phyloP scores from a whole-genome alignment of 768 basidiomycete genomes.

The Tulasnella sp. region DNA sequence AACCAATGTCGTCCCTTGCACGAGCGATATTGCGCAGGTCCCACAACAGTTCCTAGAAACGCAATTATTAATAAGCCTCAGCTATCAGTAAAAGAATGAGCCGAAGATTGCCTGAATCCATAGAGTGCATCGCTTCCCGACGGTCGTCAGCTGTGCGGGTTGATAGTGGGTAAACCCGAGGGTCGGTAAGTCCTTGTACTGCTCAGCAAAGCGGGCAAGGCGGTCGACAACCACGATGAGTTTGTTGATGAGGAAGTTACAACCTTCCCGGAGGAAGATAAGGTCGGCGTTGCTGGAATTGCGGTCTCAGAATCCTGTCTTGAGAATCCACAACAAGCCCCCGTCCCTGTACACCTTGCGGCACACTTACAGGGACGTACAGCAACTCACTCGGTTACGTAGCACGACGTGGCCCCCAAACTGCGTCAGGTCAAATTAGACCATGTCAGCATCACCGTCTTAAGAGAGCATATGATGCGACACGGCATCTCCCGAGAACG shows the following conservation, averaged over 20 bases:
- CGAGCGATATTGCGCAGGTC: slow-evolving; percentile 88
- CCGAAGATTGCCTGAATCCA: slow-evolving; percentile 72
- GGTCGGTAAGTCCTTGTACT: slow-evolving; percentile 82
- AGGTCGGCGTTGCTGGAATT: slow-evolving; percentile 83
- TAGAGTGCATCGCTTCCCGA: slow-evolving; percentile 90
- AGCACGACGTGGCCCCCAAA: slow-evolving; percentile 95
- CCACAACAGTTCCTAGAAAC: slow-evolving; percentile 76
- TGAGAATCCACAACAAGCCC: no score
- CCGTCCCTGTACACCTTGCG: background rate
- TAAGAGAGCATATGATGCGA: slow-evolving; percentile 8
- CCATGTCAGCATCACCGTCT: no score
- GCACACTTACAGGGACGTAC: background rate
- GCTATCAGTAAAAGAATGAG: background rate
- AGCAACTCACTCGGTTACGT: slow-evolving; percentile 82
- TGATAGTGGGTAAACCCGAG: slow-evolving; percentile 99
- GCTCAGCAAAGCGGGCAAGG: slow-evolving; percentile 69
- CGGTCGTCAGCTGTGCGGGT: slow-evolving; percentile 95
- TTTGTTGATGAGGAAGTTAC: slow-evolving; percentile 74
- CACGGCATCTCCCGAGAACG: no score
- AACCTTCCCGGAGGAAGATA: slow-evolving; percentile 85
- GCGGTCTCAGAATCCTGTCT: background rate
- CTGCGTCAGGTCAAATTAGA: slow-evolving; percentile 29
- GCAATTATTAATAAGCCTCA: background rate
- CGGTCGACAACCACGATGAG: slow-evolving; percentile 86
- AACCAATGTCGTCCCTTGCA: slow-evolving; percentile 84